Base-by-base conservation (phyloP, 345 rosid genomes). In the Ceriops decandra region DNA sequence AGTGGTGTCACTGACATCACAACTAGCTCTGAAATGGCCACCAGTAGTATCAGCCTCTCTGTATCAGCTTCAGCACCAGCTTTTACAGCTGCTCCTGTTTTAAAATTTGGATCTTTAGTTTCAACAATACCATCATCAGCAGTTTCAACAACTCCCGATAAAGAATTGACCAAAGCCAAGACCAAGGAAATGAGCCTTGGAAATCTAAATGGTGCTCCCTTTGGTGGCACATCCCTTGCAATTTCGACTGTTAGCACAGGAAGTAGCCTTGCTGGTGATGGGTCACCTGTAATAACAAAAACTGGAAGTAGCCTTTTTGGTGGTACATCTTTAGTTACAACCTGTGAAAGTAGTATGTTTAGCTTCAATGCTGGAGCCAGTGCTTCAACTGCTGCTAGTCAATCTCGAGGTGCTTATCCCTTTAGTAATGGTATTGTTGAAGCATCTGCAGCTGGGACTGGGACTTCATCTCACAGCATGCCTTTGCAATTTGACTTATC, bases 401-500 rank as follows among this genome's bases (percentile, higher is more conserved):
- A 81, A 65, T 76, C 87, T 71, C 86, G 77, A 72, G 82, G 73
- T 75, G 60, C 89, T 47, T 78, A 58, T 57, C 69, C 79, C 57
- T 81, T 82, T 58, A 68, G 57, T 80, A 79, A 79, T 21, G 76
- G 80, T 42, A 13, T 13, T 42, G 56, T 78, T 61, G 85, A 74
- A 59, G 74, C 68, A 56, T 80, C 85, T 83, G 78, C 75, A 31
- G 54, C 78, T 62, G 88, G 77, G 53, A 76, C 78, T 69, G 85
- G 77, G 66, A 21, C 83, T 61, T 74, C 86, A 61, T 74, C 84
- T 64, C 88, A 83, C 75, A 86, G 82, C 72, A 61, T 56, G 32
- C 89, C 89, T 6, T 67, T 65, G 75, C 85, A 77, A 67, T 85
- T 81, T 75, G 82, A 80, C 38, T 78, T 91, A 42, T 81, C 91